Conservation (phyloP, 257 asterid genomes). For the Asclepias syriaca region DNA sequence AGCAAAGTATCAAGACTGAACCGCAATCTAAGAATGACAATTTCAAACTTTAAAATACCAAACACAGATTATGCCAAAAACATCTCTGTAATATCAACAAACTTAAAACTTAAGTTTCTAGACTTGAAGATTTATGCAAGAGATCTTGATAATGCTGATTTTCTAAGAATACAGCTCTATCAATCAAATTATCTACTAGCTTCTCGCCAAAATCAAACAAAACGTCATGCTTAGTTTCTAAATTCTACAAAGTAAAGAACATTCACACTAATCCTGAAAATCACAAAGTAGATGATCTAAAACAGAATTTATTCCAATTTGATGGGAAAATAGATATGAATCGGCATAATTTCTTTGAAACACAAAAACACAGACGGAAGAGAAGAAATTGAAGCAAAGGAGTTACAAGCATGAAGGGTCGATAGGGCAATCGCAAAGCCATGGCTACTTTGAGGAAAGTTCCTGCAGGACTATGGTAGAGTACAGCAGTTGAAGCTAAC, state of each 20-base stretch:
- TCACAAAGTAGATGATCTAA: background rate
- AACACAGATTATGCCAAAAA: background rate
- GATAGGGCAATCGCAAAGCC: constrained; percentile 27
- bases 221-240: background rate
- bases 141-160: background rate
- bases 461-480: background rate
- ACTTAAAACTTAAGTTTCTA: background rate
- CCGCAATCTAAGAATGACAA: background rate
- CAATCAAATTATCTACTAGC: background rate
- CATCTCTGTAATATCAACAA: background rate
- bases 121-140: background rate
- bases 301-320: background rate
- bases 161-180: background rate
- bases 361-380: background rate
- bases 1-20: background rate
- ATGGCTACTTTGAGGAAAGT: background rate
- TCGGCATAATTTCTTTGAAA: too few species aligned
- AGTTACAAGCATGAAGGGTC: constrained; percentile 41
- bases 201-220: background rate
- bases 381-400: background rate
- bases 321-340: background rate
- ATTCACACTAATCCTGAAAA: background rate
- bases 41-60: background rate
- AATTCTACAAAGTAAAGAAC: background rate
- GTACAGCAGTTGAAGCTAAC: background rate